These are phyloP conservation scores for Rhododendron williamsianum DNA, from an alignment of 148 eudicot species.

Conservation along the genomic window DNA sequence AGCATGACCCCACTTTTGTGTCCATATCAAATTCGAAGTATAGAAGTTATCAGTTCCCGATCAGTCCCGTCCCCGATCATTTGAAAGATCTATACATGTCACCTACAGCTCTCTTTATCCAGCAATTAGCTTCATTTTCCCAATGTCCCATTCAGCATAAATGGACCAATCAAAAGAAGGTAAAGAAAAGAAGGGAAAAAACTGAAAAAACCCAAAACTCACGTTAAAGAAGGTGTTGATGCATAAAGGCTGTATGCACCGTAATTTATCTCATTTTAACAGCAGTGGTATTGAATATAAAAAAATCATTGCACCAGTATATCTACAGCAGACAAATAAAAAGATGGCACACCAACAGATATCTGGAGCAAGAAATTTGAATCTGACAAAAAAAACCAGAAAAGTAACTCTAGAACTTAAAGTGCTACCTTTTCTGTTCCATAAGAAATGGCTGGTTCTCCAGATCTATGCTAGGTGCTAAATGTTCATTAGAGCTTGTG, in stretches of 20 bases:
- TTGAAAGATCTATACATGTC: neutral
- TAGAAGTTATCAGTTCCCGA: neutral
- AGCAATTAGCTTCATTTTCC: neutral
- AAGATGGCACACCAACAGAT: neutral
- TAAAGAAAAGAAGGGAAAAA: neutral
- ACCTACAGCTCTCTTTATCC: neutral
- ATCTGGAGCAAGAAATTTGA: neutral
- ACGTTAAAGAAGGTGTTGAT: neutral
- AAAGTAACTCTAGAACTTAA: neutral
- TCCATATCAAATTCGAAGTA: neutral
- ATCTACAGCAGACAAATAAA: neutral
- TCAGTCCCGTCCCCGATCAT: neutral
- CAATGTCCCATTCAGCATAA: neutral
- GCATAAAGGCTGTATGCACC: neutral
- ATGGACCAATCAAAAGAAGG: neutral
- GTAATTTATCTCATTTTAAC: neutral
- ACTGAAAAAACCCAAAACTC: neutral
- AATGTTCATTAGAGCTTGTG: constrained; percentile 34
- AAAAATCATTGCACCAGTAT: neutral
- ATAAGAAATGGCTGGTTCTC: constrained; percentile 58
- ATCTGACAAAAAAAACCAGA: neutral
- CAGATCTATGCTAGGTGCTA: constrained; percentile 28
- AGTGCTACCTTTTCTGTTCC: constrained; percentile 45
- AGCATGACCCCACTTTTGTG: neutral
- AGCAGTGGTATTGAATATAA: neutral